Evolutionary conservation across 352 stramenopile species (phyloP), one percentile per base, ranked within the genome.

Genomic region (Phytophthora citricola): DNA sequence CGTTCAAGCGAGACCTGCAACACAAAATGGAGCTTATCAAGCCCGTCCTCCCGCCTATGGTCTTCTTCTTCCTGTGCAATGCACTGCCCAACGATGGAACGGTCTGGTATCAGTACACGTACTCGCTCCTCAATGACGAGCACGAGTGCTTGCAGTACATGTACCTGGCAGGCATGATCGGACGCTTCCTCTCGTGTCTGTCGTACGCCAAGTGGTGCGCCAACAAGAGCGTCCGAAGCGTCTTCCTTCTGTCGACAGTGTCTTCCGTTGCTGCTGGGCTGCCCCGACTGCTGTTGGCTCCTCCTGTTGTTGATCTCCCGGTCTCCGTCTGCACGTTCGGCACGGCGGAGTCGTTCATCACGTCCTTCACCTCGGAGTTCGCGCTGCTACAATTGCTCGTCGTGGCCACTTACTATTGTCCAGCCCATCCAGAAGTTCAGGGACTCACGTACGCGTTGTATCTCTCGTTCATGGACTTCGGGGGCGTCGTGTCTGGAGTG

Each of bases 401-500:
- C 27, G 83, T 94, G 20, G 87, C 87, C n/a, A 94, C 87, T 6
- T 92, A 78, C 72, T 93, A 93, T 61, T 93, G 85, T 32, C 87
- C 87, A 0, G 52, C 73, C 8, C 67, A 75, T 51, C 70, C 61
- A 1, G 75, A 87, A 2, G 69, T 91, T 8, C 83, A 92, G 55
- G 87, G 87, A 3, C 69, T 94, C 27, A 90, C 87, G 45, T 94
- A 94, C 64, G 85, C 87, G 44, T 65, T 94, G 51, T 94, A 82
- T 61, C 66, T 94, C 38, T 93, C 85, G 11, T 92, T 92, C 58
- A 94, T 94, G 83, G 85, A 94, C 72, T 92, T 94, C 69, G 87
- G 87, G 14, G 87, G 85, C 26, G 84, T 93, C 26, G 58, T 92
- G 2, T 93, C 84, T 4, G 82, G 84, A 8, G 50, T 94, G 12